Conservation (phyloP, 768 basidiomycete genomes). For the Boletus rufocinnamomeus region DNA sequence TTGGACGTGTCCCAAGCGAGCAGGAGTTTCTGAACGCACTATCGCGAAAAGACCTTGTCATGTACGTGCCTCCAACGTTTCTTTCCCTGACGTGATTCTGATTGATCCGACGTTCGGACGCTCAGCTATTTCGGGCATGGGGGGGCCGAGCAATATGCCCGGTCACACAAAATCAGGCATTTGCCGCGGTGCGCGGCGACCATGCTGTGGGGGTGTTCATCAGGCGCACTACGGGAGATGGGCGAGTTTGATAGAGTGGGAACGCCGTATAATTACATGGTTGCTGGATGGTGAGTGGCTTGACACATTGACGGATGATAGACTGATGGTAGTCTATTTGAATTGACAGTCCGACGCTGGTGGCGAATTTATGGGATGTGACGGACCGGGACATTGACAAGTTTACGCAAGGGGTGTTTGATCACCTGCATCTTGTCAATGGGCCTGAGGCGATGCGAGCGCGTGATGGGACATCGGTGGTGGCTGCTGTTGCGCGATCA, state of each 20-base stretch:
- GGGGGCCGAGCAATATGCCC: conserved; percentile 91
- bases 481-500: conserved; percentile 77
- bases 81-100: neutral
- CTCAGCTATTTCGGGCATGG: conserved; percentile 95
- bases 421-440: conserved; percentile 65
- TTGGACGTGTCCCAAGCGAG: conserved; percentile 77
- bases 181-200: conserved; percentile 86
- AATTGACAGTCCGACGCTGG: conserved; percentile 73
- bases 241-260: conserved; percentile 93
- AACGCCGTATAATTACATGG: conserved; percentile 93
- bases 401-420: conserved; percentile 82
- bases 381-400: conserved; percentile 98
- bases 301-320: neutral
- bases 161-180: conserved; percentile 81
- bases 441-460: conserved; percentile 29
- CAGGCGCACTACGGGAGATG: conserved; percentile 83
- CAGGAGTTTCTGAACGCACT: conserved; percentile 80
- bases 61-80: conserved; percentile 58
- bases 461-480: conserved; percentile 47
- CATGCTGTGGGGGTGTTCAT: conserved; percentile 99
- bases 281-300: conserved; percentile 90
- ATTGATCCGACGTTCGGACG: neutral
- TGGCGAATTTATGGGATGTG: conserved; percentile 98
- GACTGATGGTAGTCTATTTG: conserved; percentile 1
- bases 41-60: conserved; percentile 75